Evolutionary conservation across 495 filamentous ascomycete species (phyloP).

Genomic region (Aspergillus biplanus): DNA sequence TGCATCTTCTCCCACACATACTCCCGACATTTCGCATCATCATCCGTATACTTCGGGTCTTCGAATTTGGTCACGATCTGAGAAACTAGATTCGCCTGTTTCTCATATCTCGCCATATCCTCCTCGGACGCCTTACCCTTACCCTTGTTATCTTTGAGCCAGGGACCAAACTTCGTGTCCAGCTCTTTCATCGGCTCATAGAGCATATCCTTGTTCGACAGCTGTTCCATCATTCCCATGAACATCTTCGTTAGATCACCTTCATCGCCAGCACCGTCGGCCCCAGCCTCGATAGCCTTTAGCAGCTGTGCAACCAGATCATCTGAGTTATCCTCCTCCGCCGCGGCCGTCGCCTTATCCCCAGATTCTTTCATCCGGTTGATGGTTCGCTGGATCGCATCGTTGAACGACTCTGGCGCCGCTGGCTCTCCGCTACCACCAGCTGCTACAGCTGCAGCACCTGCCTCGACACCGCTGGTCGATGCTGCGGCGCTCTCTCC

Average conservation of each 20-base stretch:
- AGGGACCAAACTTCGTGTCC: conserved; percentile 84
- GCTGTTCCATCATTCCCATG: conserved; percentile 96
- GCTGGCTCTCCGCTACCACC: conserved; percentile 10
- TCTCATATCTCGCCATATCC: conserved; percentile 77
- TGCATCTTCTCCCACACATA: conserved; percentile 98
- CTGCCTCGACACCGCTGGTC: conserved; percentile 14
- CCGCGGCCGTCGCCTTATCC: conserved; percentile 79
- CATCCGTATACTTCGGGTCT: conserved; percentile 73
- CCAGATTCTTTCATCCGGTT: conserved; percentile 89
- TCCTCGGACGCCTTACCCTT: conserved; percentile 62
- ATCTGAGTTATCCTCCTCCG: conserved; percentile 66
- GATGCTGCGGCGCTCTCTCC: conserved; percentile 31
- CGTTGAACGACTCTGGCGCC: conserved; percentile 71
- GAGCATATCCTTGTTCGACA: conserved; percentile 96
- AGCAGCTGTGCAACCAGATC: conserved; percentile 85
- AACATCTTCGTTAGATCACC: conserved; percentile 93
- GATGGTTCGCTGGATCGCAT: conserved; percentile 88
- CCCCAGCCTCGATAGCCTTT: conserved; percentile 68
- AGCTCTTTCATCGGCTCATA: conserved; percentile 99
- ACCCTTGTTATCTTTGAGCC: conserved; percentile 77
- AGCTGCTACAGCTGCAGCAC: conserved; percentile 14
- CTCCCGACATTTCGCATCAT: conserved; percentile 78
- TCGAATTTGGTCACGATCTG: conserved; percentile 93
- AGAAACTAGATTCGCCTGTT: conserved; percentile 78
- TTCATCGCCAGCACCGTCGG: conserved; percentile 68